Evolutionary conservation across 2,329 filamentous ascomycete genomes (phyloP), one percentile per base, ranked within the genome.

Genomic region (Botrytis byssoidea): DNA sequence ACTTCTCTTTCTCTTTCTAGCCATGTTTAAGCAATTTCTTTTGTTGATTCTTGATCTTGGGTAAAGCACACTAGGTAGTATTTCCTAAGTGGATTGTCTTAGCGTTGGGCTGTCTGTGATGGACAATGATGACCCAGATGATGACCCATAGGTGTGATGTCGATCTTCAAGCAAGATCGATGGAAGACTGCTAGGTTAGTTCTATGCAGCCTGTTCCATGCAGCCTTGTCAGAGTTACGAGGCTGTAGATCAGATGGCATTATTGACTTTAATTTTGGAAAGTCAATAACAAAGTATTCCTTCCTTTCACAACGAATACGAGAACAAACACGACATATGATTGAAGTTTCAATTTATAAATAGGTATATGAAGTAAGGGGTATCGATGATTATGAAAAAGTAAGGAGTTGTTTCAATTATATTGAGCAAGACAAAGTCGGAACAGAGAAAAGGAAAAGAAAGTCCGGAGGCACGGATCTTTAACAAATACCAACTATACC

Each of bases 1-100:
- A 64, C 74, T 76, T 77, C 84, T 82, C 79, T 85, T 86, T 74
- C 84, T 80, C 77, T 68, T 68, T 25, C 48, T 68, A 32, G 66
- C 18, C 66, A 68, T 68, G 48, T 42, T 57, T 32, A 29, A 68
- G n/a, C 35, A 55, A 25, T 40, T 40, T 22, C 18, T 29, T 40
- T 40, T 68, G 35, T 55, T 68, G 65, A 40, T 18, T 40, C 51
- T 51, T 51, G 32, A 35, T 67, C 16, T 55, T 40, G 25, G 25
- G 51, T 29, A 57, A 61, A n/a, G 46, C 35, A 67, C 46, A 42
- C 48, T 42, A n/a, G 22, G 25, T 14, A 16, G 35, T 68, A 7
- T 68, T 55, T 40, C 25, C n/a, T 55, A 9, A 20, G 22, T 29
- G n/a, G 48, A 29, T 32, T 46, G 42, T 48, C 42, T 65, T 65